Evolutionary conservation across 2,329 filamentous ascomycete species (phyloP), one percentile per base, ranked within the genome.

Genomic region (Alternaria panax): DNA sequence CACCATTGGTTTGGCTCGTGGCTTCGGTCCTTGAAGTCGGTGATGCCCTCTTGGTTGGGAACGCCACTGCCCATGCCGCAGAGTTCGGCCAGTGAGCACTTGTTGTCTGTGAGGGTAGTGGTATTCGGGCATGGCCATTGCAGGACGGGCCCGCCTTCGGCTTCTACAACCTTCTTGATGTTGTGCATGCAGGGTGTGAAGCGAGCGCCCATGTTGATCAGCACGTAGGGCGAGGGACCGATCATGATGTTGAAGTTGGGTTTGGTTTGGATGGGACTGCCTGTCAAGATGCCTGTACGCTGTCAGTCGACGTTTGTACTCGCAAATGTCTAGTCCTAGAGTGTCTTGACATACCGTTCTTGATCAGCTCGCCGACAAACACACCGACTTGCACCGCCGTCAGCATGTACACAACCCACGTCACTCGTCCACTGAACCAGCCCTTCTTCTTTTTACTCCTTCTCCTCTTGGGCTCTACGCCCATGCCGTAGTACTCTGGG

Each of bases 171-270:
- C 46, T 83, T 85, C 42, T 86, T 77, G 65, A 91, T 85, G 68
- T 91, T 92, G 81, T 94, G 93, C 95, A 99, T 99, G 79, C 95
- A 99, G 7, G 93, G 92, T 3, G 91, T 87, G 75, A 92, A 99
- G 62, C 95, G 89, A 40, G 93, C 92, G 59, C 95, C 95, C 92
- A 99, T 97, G 78, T 96, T 96, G 82, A 98, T 97, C 70, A 96
- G 87, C 24, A 98, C 88, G 68, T 92, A 92, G 1, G 89, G 87
- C 5, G 93, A 97, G 1, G 95, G 95, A 0, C 95, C 95, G 73
- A 99, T 97, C 92, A 99, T 97, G 59, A 92, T 91, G 80, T 98
- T 99, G 82, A 99, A 96, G 16, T 85, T 85, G 1, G 95, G 95
- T 56, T 94, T 87, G 52, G 88, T 93, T 80, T 88, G 86, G 73